Conservation (phyloP, 2,329 filamentous ascomycete genomes). For the Monascus ruber region DNA sequence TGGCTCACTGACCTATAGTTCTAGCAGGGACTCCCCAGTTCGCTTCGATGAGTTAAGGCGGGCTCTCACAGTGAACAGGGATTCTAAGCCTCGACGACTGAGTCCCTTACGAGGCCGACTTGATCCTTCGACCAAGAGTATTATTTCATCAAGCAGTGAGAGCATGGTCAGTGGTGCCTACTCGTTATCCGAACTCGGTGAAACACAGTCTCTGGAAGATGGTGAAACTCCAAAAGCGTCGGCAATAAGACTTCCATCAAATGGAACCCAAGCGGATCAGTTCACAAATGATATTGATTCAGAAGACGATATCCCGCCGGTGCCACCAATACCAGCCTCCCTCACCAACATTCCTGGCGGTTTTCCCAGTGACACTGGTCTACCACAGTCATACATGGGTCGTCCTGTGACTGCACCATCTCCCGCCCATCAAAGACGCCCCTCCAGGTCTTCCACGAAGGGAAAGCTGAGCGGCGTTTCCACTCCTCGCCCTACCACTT, state of each 20-base stretch:
- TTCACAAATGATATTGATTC: constrained; percentile 2
- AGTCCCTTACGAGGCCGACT: constrained; percentile 33
- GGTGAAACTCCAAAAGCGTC: constrained; percentile 21
- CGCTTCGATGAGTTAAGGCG: constrained; percentile 38
- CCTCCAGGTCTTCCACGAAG: too few species aligned
- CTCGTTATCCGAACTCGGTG: constrained; percentile 23
- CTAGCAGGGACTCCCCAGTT: constrained; percentile 34
- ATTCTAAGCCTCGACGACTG: constrained; percentile 22
- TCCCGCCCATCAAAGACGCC: too few species aligned
- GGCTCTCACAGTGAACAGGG: constrained; percentile 33
- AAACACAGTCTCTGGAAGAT: constrained; percentile 14
- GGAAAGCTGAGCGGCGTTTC: too few species aligned
- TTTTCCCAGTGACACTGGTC: too few species aligned
- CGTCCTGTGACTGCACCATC: too few species aligned
- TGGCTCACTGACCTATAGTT: constrained; percentile 21
- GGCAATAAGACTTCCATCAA: constrained; percentile 8
- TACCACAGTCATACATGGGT: too few species aligned
- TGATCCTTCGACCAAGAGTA: constrained; percentile 20
- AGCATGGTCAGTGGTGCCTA: constrained; percentile 33
- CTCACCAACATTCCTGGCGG: too few species aligned
- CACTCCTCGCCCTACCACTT: too few species aligned
- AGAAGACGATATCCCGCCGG: constrained; percentile 31
- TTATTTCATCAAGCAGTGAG: constrained; percentile 31
- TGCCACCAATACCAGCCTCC: constrained; percentile 12
- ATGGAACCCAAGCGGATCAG: constrained; percentile 4